A percentile compares a stretch with the other conserved stretches of the same genome.
These are phyloP conservation scores for Artomyces pyxidatus DNA, from an alignment of 768 basidiomycete species.

Conservation along the genomic window DNA sequence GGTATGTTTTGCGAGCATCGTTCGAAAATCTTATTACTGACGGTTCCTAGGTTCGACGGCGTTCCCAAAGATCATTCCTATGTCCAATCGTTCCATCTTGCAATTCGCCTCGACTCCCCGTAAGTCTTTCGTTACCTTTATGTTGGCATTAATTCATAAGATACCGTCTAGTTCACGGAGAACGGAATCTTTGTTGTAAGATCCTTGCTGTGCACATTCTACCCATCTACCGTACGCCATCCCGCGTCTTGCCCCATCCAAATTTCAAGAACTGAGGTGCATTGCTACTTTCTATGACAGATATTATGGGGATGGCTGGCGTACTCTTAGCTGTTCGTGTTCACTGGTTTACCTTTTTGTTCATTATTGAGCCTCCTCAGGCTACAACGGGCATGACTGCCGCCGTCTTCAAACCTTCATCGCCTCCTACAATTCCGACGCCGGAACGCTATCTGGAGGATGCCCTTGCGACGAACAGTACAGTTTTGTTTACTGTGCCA, in stretches of 20 bases:
- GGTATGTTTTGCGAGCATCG: background rate
- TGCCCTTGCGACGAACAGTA: conserved; percentile 16
- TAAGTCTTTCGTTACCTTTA: conserved; percentile 6
- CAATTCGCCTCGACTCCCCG: conserved; percentile 7
- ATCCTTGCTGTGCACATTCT: background rate
- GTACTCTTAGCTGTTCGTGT: background rate
- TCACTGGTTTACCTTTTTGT: too few relatives aligned
- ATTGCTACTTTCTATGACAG: background rate
- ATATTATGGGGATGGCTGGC: background rate
- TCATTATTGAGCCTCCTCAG: too few relatives aligned
- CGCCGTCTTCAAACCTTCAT: conserved; percentile 19
- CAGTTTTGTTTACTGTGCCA: conserved; percentile 22
- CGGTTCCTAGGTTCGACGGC: conserved; percentile 14
- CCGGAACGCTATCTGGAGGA: conserved; percentile 19
- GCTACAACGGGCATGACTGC: conserved; percentile 19
- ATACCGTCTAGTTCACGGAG: background rate
- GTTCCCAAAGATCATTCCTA: conserved; percentile 12
- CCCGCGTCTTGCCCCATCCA: background rate
- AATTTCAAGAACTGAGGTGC: background rate
- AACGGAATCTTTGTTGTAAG: background rate
- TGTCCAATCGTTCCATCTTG: conserved; percentile 13
- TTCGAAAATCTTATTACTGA: background rate
- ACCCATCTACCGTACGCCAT: background rate
- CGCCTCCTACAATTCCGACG: conserved; percentile 19
- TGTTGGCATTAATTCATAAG: background rate